A percentile compares a stretch with the other conserved stretches of the same genome.
Conservation (phyloP, 2,329 filamentous ascomycete genomes). For the Neospermospora avenae region DNA sequence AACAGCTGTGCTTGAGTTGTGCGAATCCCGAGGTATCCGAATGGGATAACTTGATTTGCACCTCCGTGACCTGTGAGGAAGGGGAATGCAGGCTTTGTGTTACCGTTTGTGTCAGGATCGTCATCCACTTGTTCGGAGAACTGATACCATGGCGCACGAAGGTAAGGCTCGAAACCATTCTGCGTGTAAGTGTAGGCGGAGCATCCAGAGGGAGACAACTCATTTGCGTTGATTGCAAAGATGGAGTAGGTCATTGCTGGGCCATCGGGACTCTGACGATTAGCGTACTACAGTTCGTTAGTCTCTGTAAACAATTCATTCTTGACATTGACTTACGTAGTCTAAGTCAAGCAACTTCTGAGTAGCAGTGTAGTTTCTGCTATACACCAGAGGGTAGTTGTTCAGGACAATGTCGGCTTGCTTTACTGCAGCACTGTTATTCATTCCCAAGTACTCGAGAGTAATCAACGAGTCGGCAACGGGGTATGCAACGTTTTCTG, state of each 20-base stretch:
- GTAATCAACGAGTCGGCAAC: constrained; percentile 55
- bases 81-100: constrained; percentile 41
- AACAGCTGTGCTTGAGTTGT: constrained; percentile 57
- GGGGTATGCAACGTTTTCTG: constrained; percentile 53
- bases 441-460: constrained; percentile 63
- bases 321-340: constrained; percentile 42
- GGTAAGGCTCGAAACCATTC: constrained; percentile 61
- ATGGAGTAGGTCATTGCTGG: constrained; percentile 73
- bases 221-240: constrained; percentile 64
- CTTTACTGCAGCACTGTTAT: constrained; percentile 63
- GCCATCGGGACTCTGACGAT: constrained; percentile 63
- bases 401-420: constrained; percentile 68
- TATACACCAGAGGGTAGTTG: constrained; percentile 61
- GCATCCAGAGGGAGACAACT: constrained; percentile 63
- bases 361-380: constrained; percentile 50
- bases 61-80: constrained; percentile 71
- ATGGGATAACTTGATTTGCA: constrained; percentile 63
- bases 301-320: not conserved
- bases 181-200: constrained; percentile 66
- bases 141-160: constrained; percentile 65
- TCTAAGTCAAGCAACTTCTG: constrained; percentile 51
- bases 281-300: constrained; percentile 50
- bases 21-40: constrained; percentile 64
- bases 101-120: constrained; percentile 54
- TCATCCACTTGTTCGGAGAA: constrained; percentile 68